Evolutionary conservation across 371 early-diverging fungal species (phyloP).

Genomic region (Mortierella sp.): DNA sequence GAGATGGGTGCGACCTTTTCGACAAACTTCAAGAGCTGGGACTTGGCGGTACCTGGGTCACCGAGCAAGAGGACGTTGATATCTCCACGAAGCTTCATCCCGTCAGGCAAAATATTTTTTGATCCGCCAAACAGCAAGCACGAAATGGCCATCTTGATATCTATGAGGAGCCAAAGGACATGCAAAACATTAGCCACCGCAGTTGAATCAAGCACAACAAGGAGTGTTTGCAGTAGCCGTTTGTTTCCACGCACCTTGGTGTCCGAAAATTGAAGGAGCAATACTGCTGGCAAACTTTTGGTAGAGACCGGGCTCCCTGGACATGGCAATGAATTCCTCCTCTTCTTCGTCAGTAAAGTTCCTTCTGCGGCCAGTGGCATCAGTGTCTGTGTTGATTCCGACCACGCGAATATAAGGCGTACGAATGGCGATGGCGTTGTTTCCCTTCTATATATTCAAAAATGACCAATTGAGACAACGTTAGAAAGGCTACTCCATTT

Average conservation of each 20-base stretch:
- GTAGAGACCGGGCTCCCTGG: conserved; percentile 91
- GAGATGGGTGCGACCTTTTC: conserved; percentile 98
- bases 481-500: not conserved
- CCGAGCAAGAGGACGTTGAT: conserved; percentile 99
- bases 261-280: conserved; percentile 98
- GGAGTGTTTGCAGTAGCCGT: not conserved
- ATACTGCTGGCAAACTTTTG: conserved; percentile 91
- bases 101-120: conserved; percentile 95
- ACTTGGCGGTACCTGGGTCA: conserved; percentile 99
- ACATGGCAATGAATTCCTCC: conserved; percentile 88
- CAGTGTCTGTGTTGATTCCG: conserved; percentile 89
- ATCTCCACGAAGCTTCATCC: conserved; percentile 98
- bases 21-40: conserved; percentile 99
- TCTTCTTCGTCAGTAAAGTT: conserved; percentile 94
- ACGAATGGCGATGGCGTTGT: conserved; percentile 86
- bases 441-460: conserved; percentile 57
- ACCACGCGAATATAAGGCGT: conserved; percentile 95
- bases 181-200: too few relatives aligned
- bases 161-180: conserved; percentile 59
- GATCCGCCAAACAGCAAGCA: conserved; percentile 99
- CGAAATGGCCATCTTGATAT: conserved; percentile 98
- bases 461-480: too few relatives aligned
- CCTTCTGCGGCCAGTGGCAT: conserved; percentile 71
- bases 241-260: conserved; percentile 60
- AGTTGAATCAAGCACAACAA: too few relatives aligned